These are phyloP conservation scores for Phytopythium litorale DNA, from an alignment of 352 stramenopile genomes.

Conservation along the genomic window DNA sequence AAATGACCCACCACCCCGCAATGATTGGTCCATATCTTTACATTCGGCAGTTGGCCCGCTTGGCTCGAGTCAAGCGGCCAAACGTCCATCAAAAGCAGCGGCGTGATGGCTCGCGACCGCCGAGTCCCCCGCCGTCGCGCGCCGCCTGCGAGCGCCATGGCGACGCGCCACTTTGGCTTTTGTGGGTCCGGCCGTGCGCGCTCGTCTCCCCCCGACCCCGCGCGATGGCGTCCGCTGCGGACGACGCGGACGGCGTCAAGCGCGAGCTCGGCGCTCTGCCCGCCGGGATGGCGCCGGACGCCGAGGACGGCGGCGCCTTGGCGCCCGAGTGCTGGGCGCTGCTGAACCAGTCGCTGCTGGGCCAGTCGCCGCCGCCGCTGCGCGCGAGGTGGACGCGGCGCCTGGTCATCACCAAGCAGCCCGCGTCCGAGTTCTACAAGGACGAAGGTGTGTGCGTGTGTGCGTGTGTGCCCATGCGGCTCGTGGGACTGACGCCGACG, in stretches of 20 bases:
- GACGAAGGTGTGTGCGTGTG: slow-evolving; percentile 49
- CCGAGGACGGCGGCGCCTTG: neutral
- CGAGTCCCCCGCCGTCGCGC: slow-evolving; percentile 2
- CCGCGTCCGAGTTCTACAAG: slow-evolving; percentile 85
- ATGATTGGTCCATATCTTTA: slow-evolving; percentile 11
- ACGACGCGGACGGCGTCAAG: neutral
- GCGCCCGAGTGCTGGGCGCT: slow-evolving; percentile 1
- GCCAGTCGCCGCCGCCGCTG: slow-evolving; percentile 24
- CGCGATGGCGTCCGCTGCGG: neutral
- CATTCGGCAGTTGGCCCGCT: slow-evolving; percentile 2
- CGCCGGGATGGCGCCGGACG: neutral
- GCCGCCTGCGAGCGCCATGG: too few species aligned
- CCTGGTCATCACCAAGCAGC: slow-evolving; percentile 85
- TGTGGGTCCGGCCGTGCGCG: neutral
- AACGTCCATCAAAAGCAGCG: neutral
- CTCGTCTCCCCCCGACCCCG: too few species aligned
- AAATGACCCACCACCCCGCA: neutral
- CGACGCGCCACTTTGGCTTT: slow-evolving; percentile 4
- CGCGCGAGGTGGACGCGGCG: slow-evolving; percentile 58
- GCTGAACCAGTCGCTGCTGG: neutral
- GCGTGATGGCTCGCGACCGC: slow-evolving; percentile 1
- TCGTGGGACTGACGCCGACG: too few species aligned
- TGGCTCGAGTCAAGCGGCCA: neutral
- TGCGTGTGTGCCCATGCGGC: neutral
- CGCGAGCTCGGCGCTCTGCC: neutral